Evolutionary conservation across 1,284 basidiomycete genomes (phyloP).

Genomic region (Thelephora terrestris): DNA sequence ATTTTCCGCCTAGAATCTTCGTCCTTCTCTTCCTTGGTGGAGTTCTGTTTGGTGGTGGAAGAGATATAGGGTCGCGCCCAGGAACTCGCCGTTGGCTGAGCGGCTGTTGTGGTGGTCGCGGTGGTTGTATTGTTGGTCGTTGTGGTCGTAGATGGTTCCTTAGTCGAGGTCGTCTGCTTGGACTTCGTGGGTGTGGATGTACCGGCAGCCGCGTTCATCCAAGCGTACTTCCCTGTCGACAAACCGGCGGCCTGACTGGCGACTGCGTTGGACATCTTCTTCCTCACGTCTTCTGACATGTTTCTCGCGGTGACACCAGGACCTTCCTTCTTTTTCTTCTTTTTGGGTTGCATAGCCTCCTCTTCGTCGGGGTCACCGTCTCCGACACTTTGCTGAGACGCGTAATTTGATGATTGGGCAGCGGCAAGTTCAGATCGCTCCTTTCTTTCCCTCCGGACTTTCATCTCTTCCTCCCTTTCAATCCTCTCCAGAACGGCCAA

Average conservation of each 20-base stretch:
- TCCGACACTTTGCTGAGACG: slow-evolving; percentile 40
- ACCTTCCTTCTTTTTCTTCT: slow-evolving; percentile 77
- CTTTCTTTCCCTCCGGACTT: slow-evolving; percentile 61
- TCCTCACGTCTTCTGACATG: slow-evolving; percentile 81
- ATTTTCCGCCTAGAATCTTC: slow-evolving; percentile 46
- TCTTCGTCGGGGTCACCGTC: slow-evolving; percentile 22
- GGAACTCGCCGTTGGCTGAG: slow-evolving; percentile 25
- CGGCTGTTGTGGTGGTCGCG: slow-evolving; percentile 14
- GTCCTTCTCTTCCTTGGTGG: slow-evolving; percentile 32
- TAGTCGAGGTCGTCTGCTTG: slow-evolving; percentile 21
- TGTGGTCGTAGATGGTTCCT: slow-evolving; percentile 14
- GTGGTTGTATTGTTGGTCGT: slow-evolving; percentile 16
- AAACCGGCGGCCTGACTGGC: slow-evolving; percentile 81
- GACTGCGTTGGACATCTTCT: slow-evolving; percentile 82
- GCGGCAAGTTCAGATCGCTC: slow-evolving; percentile 61
- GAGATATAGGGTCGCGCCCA: slow-evolving; percentile 67
- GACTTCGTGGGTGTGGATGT: slow-evolving; percentile 36
- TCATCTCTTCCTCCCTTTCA: slow-evolving; percentile 75
- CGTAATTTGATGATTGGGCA: slow-evolving; percentile 50
- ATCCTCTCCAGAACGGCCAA: slow-evolving; percentile 61
- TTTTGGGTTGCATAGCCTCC: slow-evolving; percentile 51
- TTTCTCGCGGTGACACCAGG: slow-evolving; percentile 76
- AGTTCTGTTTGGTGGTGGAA: slow-evolving; percentile 29
- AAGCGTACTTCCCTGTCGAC: slow-evolving; percentile 65
- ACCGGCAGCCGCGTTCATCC: slow-evolving; percentile 63